Evolutionary conservation across 2,329 filamentous ascomycete species (phyloP).

Genomic region (Arachnomyces sp.): DNA sequence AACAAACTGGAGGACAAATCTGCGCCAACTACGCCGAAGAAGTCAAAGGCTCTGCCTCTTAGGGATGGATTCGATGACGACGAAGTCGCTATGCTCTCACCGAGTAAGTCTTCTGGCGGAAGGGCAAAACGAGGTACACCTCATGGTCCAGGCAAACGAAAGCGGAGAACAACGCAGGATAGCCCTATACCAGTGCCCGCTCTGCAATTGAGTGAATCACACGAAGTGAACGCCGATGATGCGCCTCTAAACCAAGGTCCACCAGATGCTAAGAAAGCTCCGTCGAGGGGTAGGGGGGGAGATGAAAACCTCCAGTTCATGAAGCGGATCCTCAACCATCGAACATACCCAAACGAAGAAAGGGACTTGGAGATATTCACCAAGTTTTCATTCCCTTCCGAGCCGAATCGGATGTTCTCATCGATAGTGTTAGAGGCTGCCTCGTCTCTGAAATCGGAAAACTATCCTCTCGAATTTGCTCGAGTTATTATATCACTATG

Average conservation of each 20-base stretch:
- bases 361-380: slow-evolving; percentile 49
- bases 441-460: slow-evolving; percentile 33
- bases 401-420: slow-evolving; percentile 41
- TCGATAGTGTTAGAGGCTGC: slow-evolving; percentile 47
- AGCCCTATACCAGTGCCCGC: slow-evolving; percentile 42
- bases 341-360: slow-evolving; percentile 39
- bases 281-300: slow-evolving; percentile 15
- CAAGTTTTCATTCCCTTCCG: slow-evolving; percentile 45
- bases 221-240: slow-evolving; percentile 20
- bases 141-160: slow-evolving; percentile 50
- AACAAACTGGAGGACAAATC: slow-evolving; percentile 26
- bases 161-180: slow-evolving; percentile 43
- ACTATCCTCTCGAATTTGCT: slow-evolving; percentile 42
- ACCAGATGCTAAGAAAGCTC: slow-evolving; percentile 19
- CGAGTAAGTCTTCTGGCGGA: slow-evolving; percentile 40
- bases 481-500: slow-evolving; percentile 46
- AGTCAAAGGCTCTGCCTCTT: slow-evolving; percentile 39
- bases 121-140: slow-evolving; percentile 47
- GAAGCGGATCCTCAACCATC: slow-evolving; percentile 49
- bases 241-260: slow-evolving; percentile 18
- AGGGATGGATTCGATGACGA: slow-evolving; percentile 58
- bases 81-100: slow-evolving; percentile 49
- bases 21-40: slow-evolving; percentile 44
- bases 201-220: slow-evolving; percentile 32
- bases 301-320: slow-evolving; percentile 34